Percentiles rank a stretch among this genome's conserved stretches.
Evolutionary conservation across 805 yeast genomes (phyloP).

Genomic region (Pichia insulana): DNA sequence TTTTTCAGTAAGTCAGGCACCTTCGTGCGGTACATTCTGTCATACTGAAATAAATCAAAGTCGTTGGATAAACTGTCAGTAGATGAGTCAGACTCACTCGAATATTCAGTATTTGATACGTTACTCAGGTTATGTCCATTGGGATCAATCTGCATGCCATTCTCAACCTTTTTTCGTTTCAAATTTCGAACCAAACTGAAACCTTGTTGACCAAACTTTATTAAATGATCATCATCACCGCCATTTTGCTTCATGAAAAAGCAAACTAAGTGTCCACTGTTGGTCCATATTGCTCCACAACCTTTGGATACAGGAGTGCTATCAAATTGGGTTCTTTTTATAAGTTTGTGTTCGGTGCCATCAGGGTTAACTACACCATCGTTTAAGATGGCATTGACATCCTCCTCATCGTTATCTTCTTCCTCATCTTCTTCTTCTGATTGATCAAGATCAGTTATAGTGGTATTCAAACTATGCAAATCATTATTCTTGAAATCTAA

Average conservation of each 20-base stretch:
- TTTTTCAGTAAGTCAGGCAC: slow-evolving; percentile 43
- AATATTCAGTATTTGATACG: slow-evolving; percentile 19
- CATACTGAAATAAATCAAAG: slow-evolving; percentile 56
- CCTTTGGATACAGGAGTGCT: slow-evolving; percentile 89
- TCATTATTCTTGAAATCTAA: not conserved
- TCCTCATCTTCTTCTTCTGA: slow-evolving; percentile 28
- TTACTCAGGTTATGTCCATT: slow-evolving; percentile 2
- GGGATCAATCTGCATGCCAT: slow-evolving; percentile 14
- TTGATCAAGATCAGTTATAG: slow-evolving; percentile 11
- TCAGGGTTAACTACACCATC: slow-evolving; percentile 18
- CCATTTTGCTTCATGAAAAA: slow-evolving; percentile 59
- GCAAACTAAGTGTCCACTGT: slow-evolving; percentile 69
- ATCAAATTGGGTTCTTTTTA: slow-evolving; percentile 39
- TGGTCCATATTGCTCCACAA: slow-evolving; percentile 87
- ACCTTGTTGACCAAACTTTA: slow-evolving; percentile 48
- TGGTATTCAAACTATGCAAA: not conserved
- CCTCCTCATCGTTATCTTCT: slow-evolving; percentile 29
- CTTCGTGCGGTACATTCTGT: slow-evolving; percentile 40
- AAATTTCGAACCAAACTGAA: slow-evolving; percentile 32
- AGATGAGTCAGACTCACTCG: slow-evolving; percentile 29
- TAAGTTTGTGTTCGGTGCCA: slow-evolving; percentile 1
- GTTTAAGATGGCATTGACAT: slow-evolving; percentile 16
- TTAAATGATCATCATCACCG: slow-evolving; percentile 32
- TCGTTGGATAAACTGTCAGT: slow-evolving; percentile 60
- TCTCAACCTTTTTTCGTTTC: slow-evolving; percentile 20